These are phyloP conservation scores for Xylaria cubensis DNA, from an alignment of 495 filamentous ascomycete species.

Conservation along the genomic window DNA sequence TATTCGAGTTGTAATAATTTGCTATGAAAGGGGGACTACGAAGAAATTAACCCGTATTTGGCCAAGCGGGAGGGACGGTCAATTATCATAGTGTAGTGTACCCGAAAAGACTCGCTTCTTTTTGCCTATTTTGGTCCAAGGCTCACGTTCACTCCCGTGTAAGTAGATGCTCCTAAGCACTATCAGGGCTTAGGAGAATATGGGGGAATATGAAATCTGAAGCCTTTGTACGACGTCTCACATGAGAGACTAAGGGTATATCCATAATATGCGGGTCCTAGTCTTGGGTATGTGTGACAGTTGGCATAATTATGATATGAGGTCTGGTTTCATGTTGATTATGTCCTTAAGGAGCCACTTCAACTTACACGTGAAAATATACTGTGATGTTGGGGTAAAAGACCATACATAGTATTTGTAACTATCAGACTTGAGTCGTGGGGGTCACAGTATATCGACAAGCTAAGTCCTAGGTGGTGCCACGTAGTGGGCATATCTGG, in stretches of 20 bases:
- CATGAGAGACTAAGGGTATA: background rate
- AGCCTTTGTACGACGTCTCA: background rate
- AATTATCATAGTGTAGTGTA: background rate
- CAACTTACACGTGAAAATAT: background rate
- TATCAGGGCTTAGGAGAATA: background rate
- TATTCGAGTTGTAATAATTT: background rate
- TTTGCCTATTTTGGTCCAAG: background rate
- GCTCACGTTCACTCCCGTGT: background rate
- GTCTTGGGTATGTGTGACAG: background rate
- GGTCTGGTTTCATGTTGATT: background rate
- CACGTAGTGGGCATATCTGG: background rate
- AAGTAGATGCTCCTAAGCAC: background rate
- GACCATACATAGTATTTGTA: background rate
- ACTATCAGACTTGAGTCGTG: background rate
- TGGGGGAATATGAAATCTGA: background rate
- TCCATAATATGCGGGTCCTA: background rate
- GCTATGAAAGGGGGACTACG: background rate
- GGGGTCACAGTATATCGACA: background rate
- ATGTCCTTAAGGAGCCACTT: background rate
- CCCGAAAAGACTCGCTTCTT: background rate
- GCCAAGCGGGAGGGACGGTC: background rate
- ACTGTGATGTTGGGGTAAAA: background rate
- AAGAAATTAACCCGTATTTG: background rate
- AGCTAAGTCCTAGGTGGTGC: background rate
- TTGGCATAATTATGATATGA: background rate